Evolutionary conservation across 345 rosid genomes (phyloP).

Genomic region (Schrenkiella parvula): DNA sequence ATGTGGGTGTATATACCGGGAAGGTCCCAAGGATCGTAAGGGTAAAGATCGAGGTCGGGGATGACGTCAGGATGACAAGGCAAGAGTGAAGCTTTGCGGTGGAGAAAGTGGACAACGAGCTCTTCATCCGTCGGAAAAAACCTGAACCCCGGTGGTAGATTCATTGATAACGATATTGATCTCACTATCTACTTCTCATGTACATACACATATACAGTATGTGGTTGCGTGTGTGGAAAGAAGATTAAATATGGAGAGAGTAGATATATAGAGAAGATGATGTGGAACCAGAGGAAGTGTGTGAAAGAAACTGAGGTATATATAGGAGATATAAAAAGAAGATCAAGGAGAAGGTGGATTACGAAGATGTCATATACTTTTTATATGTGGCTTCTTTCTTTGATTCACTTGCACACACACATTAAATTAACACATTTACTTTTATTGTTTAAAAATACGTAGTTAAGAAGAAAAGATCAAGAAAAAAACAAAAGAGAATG

Average conservation of each 20-base stretch:
- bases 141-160: constrained; percentile 91
- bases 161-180: constrained; percentile 23
- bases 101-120: constrained; percentile 93
- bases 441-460: neutral
- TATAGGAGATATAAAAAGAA: constrained; percentile 19
- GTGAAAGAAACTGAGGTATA: constrained; percentile 31
- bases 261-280: constrained; percentile 12
- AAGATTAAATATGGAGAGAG: neutral
- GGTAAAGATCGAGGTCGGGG: constrained; percentile 86
- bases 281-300: constrained; percentile 37
- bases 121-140: constrained; percentile 88
- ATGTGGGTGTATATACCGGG: constrained; percentile 44
- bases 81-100: constrained; percentile 74
- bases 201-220: neutral
- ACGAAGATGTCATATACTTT: constrained; percentile 14
- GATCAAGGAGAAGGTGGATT: constrained; percentile 8
- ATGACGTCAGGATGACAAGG: constrained; percentile 94
- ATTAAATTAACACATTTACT: neutral
- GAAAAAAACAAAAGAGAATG: constrained; percentile 21
- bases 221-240: constrained; percentile 10
- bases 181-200: constrained; percentile 4
- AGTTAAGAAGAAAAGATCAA: neutral
- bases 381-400: constrained; percentile 16
- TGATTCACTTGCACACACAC: constrained; percentile 25
- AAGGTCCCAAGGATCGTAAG: constrained; percentile 95